Conservation (phyloP, 2,329 filamentous ascomycete species). For the Nemania abortiva region DNA sequence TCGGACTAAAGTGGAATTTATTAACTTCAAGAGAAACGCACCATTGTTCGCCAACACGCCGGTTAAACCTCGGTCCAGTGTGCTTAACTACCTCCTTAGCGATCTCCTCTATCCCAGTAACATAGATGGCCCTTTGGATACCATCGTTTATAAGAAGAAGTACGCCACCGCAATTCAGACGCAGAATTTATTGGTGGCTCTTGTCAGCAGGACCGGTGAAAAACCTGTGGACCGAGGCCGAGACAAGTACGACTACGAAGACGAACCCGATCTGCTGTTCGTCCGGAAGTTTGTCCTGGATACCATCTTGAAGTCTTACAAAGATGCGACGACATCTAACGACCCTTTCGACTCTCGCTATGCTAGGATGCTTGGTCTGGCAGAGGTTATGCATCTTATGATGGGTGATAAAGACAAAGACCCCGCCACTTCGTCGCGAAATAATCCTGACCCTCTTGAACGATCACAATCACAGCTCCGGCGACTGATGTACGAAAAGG, state of each 20-base stretch:
- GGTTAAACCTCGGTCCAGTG: slow-evolving; percentile 91
- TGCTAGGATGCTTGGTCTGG: slow-evolving; percentile 84
- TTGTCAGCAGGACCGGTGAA: slow-evolving; percentile 90
- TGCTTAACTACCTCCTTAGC: slow-evolving; percentile 93
- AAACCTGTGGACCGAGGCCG: slow-evolving; percentile 69
- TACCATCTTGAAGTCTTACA: slow-evolving; percentile 91
- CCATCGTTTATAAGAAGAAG: slow-evolving; percentile 84
- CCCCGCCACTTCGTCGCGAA: slow-evolving; percentile 54
- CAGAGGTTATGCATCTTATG: slow-evolving; percentile 93
- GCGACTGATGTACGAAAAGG: slow-evolving; percentile 98
- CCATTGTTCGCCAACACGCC: slow-evolving; percentile 87
- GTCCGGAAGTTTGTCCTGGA: slow-evolving; percentile 96
- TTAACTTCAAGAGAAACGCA: slow-evolving; percentile 96
- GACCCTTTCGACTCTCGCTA: slow-evolving; percentile 90
- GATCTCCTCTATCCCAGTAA: slow-evolving; percentile 75
- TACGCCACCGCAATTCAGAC: slow-evolving; percentile 86
- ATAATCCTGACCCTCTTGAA: slow-evolving; percentile 52
- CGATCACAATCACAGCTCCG: slow-evolving; percentile 85
- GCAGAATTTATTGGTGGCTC: slow-evolving; percentile 84
- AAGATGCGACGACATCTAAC: slow-evolving; percentile 81
- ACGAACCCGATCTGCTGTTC: slow-evolving; percentile 87
- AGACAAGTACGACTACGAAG: slow-evolving; percentile 74
- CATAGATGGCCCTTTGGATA: slow-evolving; percentile 77
- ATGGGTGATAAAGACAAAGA: slow-evolving; percentile 82
- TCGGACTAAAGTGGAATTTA: slow-evolving; percentile 96